Base-by-base conservation (phyloP, 2,329 filamentous ascomycete species). In the Sporothrix brunneoviolacea region DNA sequence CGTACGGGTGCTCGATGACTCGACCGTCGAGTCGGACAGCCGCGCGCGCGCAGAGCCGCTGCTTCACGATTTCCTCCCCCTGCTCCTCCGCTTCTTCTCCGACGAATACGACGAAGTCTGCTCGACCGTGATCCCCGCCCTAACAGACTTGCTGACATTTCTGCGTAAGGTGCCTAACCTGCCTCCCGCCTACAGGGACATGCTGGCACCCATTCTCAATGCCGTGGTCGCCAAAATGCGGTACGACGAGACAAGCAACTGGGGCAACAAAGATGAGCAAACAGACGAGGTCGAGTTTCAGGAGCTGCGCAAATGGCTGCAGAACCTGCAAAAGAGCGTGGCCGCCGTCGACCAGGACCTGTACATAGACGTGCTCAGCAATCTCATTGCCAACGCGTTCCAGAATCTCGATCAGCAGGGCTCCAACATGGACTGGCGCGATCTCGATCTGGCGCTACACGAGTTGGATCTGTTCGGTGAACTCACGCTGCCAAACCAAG, bases 91-190 rank as follows among this genome's bases (percentile, higher is more conserved):
- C 35, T 96, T 96, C 73, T 96, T 98, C 70, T 87, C 90, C 21
- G 93, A 98, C 67, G 91, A 98, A 64, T 98, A 94, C 66, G 93
- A 98, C 67, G 93, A 98, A 70, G 85, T 98, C 59, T 97, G 93
- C 73, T 94, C 91, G 32, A 93, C 89, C 12, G 89, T 97, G 52
- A 95, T 98, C 55, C 88, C 91, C 19, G 91, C 88, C 33, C 80
- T 97, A 50, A 95, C 88, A 43, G 94, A 98, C 61, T 79, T 97
- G 43, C 79, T 98, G 54, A 90, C 89, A 24, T 91, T 95, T 65
- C 79, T 97, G 57, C 85, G 93, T 51, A 95, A 91, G 67, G 74
- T 90, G 33, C 79, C 84, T 12, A 75, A 81, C 18, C 74, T 94
- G n/a, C 83, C 86, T 16, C 70, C 77, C 42, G 80, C 86, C 50